phyloP scores from a whole-genome alignment of 306 rosid species.

The Mimosa bimucronata region DNA sequence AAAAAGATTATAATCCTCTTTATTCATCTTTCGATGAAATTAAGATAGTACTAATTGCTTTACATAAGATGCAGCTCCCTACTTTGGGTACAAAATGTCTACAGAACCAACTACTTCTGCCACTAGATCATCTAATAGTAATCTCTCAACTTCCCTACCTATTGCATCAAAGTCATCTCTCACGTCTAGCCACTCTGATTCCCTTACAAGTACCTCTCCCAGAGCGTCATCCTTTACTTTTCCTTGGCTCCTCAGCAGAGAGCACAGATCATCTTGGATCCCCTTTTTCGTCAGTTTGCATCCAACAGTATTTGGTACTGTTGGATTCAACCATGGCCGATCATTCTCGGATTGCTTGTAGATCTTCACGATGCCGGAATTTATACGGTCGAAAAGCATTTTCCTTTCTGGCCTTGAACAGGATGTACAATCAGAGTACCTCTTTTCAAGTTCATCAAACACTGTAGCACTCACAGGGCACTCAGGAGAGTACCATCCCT shows the following conservation, averaged over 20 bases:
- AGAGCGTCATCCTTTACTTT: slow-evolving; percentile 50
- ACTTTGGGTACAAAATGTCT: slow-evolving; percentile 44
- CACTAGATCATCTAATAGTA: slow-evolving; percentile 70
- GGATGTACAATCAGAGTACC: slow-evolving; percentile 47
- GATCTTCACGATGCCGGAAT: slow-evolving; percentile 60
- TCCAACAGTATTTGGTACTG: slow-evolving; percentile 29
- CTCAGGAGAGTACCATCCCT: slow-evolving; percentile 64
- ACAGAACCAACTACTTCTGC: slow-evolving; percentile 56
- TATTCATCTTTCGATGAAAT: slow-evolving; percentile 64
- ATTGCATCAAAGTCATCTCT: slow-evolving; percentile 60
- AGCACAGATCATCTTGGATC: slow-evolving; percentile 50
- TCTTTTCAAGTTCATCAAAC: slow-evolving; percentile 78
- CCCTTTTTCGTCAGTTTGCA: slow-evolving; percentile 43
- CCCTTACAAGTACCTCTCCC: slow-evolving; percentile 58
- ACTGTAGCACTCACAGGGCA: slow-evolving; percentile 63
- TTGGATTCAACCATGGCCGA: slow-evolving; percentile 61
- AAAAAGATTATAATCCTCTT: slow-evolving; percentile 37
- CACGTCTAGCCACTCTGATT: slow-evolving; percentile 62
- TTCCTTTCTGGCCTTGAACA: slow-evolving; percentile 70
- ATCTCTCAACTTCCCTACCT: slow-evolving; percentile 67
- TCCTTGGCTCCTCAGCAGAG: slow-evolving; percentile 52
- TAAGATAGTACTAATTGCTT: slow-evolving; percentile 49
- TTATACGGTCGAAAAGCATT: slow-evolving; percentile 80
- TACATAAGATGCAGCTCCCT: slow-evolving; percentile 45
- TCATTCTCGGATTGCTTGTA: slow-evolving; percentile 49